Evolutionary conservation across 192 early-diverging fungal species (phyloP).

Genomic region (Backusella morwellensis): DNA sequence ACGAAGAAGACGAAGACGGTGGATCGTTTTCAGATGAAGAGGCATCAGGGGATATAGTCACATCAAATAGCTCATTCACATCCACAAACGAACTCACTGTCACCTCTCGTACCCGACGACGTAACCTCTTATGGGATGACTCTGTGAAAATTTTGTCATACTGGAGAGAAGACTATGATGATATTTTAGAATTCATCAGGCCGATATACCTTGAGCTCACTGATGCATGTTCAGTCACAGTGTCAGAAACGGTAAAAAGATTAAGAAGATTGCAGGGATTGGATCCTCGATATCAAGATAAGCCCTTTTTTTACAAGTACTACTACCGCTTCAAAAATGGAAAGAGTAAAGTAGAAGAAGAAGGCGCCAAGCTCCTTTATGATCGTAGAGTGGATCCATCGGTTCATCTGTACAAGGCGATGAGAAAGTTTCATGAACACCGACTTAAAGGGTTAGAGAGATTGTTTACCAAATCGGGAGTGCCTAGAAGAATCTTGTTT

Average conservation of each 20-base stretch:
- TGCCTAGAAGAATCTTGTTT: conserved; percentile 24
- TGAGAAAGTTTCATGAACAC: conserved; percentile 16
- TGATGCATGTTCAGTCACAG: conserved; percentile 18
- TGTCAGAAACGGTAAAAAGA: conserved; percentile 19
- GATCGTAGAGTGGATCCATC: conserved; percentile 17
- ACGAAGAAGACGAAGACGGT: not conserved
- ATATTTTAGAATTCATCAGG: conserved; percentile 4
- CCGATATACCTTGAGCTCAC: conserved; percentile 19
- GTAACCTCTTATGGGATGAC: not conserved
- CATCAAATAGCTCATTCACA: not conserved
- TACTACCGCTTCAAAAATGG: conserved; percentile 1
- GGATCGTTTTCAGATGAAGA: not conserved
- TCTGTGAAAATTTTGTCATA: conserved; percentile 7
- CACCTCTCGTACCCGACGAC: not conserved
- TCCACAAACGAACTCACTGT: not conserved
- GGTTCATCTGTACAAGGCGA: conserved; percentile 11
- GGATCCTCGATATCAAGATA: conserved; percentile 27
- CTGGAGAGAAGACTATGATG: conserved; percentile 21
- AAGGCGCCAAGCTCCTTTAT: not conserved
- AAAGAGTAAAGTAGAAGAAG: not conserved
- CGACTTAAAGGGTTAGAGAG: conserved; percentile 16
- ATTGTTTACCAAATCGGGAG: conserved; percentile 5
- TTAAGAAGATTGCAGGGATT: conserved; percentile 12
- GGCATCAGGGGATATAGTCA: not conserved
- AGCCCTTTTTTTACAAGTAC: conserved; percentile 18